A percentile compares a stretch with the other conserved stretches of the same genome.
Conservation (phyloP, 2,329 filamentous ascomycete species). For the Ophiosphaerella korrae region DNA sequence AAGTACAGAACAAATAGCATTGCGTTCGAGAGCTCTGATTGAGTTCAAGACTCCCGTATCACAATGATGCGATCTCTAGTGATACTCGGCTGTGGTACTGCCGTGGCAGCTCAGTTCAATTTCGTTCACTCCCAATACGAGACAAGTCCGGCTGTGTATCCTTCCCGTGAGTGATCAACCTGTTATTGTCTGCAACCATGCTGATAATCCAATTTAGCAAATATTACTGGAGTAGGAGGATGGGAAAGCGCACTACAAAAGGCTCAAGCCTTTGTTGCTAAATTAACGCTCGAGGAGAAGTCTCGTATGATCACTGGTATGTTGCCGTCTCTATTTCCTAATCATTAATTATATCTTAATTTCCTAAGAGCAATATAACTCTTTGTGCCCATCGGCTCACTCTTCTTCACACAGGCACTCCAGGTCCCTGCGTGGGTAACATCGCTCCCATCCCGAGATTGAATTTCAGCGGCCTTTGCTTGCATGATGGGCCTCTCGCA, state of each 20-base stretch:
- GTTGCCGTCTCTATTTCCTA: not conserved
- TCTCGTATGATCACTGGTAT: conserved; percentile 33
- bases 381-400: not conserved
- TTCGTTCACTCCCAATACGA: conserved; percentile 26
- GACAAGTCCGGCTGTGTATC: conserved; percentile 34
- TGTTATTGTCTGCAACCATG: not conserved
- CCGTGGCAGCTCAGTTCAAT: no score
- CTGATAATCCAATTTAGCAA: conserved; percentile 9
- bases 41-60: no score
- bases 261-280: conserved; percentile 25
- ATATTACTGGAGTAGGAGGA: conserved; percentile 30
- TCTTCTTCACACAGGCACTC: conserved; percentile 15
- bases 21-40: no score
- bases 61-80: no score
- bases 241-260: conserved; percentile 33
- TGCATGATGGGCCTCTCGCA: conserved; percentile 47
- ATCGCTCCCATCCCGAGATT: conserved; percentile 45
- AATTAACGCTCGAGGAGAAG: conserved; percentile 33
- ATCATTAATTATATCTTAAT: not conserved
- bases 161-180: conserved; percentile 23
- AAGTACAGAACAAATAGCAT: no score
- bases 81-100: no score
- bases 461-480: conserved; percentile 48
- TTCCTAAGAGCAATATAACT: not conserved
- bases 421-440: conserved; percentile 42